phyloP scores from a whole-genome alignment of 2,329 filamentous ascomycete species.

The Calonectria pseudoturangicola region DNA sequence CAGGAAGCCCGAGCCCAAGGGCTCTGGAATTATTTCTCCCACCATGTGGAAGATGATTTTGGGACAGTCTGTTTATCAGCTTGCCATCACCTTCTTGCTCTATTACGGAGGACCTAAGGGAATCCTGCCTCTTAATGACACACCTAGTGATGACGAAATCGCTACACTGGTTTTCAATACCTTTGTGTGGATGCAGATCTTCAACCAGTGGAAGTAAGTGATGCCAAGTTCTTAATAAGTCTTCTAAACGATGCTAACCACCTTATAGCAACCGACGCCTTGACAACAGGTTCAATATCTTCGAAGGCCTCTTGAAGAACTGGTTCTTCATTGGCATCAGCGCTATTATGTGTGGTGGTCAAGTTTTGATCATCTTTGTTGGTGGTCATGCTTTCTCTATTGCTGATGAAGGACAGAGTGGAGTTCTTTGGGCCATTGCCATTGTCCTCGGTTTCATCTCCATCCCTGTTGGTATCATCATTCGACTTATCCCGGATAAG shows the following conservation, averaged over 20 bases:
- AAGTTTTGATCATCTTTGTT: conserved; percentile 92
- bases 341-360: conserved; percentile 89
- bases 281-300: conserved; percentile 96
- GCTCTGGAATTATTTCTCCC: conserved; percentile 81
- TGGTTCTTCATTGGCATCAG: conserved; percentile 93
- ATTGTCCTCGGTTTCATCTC: conserved; percentile 90
- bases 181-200: conserved; percentile 99
- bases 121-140: conserved; percentile 69
- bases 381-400: conserved; percentile 89
- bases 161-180: conserved; percentile 96
- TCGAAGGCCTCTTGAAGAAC: conserved; percentile 90
- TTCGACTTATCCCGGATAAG: conserved; percentile 88
- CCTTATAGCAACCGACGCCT: conserved; percentile 85
- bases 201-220: conserved; percentile 95
- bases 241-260: conserved; percentile 43
- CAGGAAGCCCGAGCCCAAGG: conserved; percentile 79
- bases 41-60: conserved; percentile 99
- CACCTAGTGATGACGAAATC: conserved; percentile 68
- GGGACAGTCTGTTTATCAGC: conserved; percentile 92
- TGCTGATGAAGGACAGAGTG: conserved; percentile 74
- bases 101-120: conserved; percentile 80
- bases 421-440: conserved; percentile 90
- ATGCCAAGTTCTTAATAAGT: not conserved
- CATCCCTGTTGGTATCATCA: conserved; percentile 86
- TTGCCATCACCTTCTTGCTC: conserved; percentile 85